A percentile compares a stretch with the other conserved stretches of the same genome.
phyloP scores from a whole-genome alignment of 2,329 filamentous ascomycete species.

The Diaporthe destruens region DNA sequence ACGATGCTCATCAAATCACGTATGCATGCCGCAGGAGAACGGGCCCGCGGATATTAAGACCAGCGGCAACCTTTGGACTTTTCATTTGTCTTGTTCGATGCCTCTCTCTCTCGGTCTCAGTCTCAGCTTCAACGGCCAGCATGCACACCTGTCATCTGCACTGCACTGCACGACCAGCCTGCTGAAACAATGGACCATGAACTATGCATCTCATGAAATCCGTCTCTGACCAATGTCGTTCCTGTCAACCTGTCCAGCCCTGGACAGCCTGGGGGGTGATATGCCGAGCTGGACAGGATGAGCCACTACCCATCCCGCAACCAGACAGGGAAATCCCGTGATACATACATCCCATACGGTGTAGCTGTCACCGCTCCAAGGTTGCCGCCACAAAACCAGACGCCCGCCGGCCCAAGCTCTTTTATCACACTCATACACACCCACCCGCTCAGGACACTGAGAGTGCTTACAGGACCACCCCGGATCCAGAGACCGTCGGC shows the following conservation, averaged over 20 bases:
- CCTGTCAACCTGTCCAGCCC: not conserved
- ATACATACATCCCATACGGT: constrained; percentile 8
- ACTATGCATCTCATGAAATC: constrained; percentile 11
- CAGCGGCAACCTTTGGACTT: not conserved
- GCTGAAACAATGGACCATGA: not conserved
- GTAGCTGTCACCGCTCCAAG: constrained; percentile 4
- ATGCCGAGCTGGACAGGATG: constrained; percentile 25
- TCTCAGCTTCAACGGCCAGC: constrained; percentile 13
- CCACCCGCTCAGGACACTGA: not conserved
- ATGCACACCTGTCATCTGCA: not conserved
- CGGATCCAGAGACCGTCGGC: constrained; percentile 9
- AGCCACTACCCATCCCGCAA: constrained; percentile 6
- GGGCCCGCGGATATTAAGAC: constrained; percentile 32
- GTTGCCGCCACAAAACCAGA: constrained; percentile 14
- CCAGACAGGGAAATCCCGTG: constrained; percentile 32
- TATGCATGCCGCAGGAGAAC: constrained; percentile 40
- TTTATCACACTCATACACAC: not conserved
- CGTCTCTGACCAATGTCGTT: not conserved
- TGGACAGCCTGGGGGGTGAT: not conserved
- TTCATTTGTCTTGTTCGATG: not conserved
- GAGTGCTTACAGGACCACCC: constrained; percentile 25
- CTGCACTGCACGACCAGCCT: not conserved
- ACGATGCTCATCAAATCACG: constrained; percentile 30
- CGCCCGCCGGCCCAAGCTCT: not conserved
- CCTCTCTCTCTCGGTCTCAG: not conserved